phyloP scores from a whole-genome alignment of 139 green algal genomes.

The Monoraphidium neglectum region DNA sequence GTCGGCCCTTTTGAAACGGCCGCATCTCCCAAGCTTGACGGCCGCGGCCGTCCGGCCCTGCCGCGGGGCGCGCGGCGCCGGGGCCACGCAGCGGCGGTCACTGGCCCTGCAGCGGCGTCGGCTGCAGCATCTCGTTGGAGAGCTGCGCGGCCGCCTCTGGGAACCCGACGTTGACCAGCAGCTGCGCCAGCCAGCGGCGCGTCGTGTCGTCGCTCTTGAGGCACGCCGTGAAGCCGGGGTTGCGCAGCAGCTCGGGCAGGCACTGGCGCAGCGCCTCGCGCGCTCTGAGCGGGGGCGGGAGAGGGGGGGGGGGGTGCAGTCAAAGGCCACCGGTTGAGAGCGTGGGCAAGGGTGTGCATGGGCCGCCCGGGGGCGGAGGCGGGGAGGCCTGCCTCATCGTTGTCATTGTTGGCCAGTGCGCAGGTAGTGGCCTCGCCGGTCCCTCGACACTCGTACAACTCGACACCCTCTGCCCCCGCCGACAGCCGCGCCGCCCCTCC shows the following conservation, averaged over 20 bases:
- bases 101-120: conserved; percentile 59
- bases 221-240: conserved; percentile 89
- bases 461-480: too few species aligned
- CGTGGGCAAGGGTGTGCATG: too few species aligned
- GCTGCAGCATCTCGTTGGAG: conserved; percentile 51
- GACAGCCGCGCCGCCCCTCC: too few species aligned
- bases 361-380: too few species aligned
- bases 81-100: too few species aligned
- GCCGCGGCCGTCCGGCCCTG: background rate
- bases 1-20: too few species aligned
- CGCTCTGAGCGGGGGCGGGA: conserved; percentile 59
- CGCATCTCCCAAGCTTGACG: too few species aligned
- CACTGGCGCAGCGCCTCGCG: conserved; percentile 93
- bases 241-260: conserved; percentile 89
- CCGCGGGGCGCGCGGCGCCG: background rate
- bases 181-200: conserved; percentile 79
- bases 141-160: conserved; percentile 60
- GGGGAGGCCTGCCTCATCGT: too few species aligned
- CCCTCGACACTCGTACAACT: too few species aligned
- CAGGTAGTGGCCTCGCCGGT: too few species aligned
- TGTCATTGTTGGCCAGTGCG: too few species aligned
- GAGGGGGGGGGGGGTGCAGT: background rate
- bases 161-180: conserved; percentile 93
- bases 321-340: too few species aligned
- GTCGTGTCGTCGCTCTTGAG: conserved; percentile 95